phyloP scores from a whole-genome alignment of 352 stramenopile genomes.

The Salisapilia sapeloensis region DNA sequence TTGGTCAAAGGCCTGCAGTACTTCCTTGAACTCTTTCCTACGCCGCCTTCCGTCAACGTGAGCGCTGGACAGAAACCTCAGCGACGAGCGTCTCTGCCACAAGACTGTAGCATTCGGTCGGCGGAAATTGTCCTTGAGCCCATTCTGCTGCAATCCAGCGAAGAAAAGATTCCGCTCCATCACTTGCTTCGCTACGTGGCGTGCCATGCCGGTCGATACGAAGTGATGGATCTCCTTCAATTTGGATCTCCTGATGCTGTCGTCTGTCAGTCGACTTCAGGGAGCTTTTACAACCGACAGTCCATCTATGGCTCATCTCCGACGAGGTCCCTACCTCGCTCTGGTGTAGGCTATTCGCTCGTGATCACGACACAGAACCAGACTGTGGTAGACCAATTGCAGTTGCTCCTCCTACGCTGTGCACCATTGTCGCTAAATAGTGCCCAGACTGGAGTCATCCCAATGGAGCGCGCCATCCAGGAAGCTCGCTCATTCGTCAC shows the following conservation, averaged over 20 bases:
- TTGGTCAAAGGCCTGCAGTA: conserved; percentile 65
- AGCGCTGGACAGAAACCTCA: background rate
- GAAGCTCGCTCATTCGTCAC: conserved; percentile 62
- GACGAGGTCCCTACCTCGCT: background rate
- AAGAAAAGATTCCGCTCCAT: conserved; percentile 50
- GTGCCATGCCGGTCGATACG: conserved; percentile 65
- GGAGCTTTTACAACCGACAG: conserved; percentile 64
- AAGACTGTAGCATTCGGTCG: conserved; percentile 15
- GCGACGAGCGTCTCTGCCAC: background rate
- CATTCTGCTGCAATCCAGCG: conserved; percentile 41
- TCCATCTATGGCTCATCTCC: background rate
- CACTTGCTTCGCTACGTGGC: conserved; percentile 74
- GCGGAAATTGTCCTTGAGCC: conserved; percentile 33
- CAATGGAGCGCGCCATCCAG: conserved; percentile 40
- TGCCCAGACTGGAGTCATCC: conserved; percentile 23
- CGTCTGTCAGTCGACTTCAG: conserved; percentile 52
- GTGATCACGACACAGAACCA: conserved; percentile 62
- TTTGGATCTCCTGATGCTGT: conserved; percentile 72
- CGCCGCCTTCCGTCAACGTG: conserved; percentile 2
- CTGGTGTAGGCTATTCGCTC: conserved; percentile 38
- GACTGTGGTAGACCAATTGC: conserved; percentile 26
- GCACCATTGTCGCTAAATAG: conserved; percentile 15
- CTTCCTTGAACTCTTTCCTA: conserved; percentile 46
- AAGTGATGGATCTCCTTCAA: conserved; percentile 68
- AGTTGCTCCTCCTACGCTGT: conserved; percentile 50